Conservation (phyloP, 805 yeast genomes). For the Lipomyces chichibuensis region DNA sequence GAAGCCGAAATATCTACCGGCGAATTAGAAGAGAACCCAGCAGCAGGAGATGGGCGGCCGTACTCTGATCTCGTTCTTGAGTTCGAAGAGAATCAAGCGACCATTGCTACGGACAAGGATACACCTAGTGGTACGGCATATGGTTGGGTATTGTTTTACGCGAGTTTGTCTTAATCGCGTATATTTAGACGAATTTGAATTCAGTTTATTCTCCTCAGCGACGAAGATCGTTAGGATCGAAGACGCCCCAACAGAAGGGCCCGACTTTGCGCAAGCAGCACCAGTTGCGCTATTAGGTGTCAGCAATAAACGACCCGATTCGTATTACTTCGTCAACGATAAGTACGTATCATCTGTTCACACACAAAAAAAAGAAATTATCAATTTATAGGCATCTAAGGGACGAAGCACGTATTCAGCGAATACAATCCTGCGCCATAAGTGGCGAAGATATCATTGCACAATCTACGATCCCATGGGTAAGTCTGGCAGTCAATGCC, state of each 20-base stretch:
- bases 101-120: background rate
- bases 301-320: slow-evolving; percentile 27
- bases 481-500: background rate
- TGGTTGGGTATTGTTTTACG: background rate
- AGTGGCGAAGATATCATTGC: slow-evolving; percentile 23
- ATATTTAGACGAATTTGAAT: slow-evolving; percentile 23
- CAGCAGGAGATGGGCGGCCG: background rate
- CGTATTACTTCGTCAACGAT: slow-evolving; percentile 25
- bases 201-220: slow-evolving; percentile 27
- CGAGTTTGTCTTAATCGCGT: background rate
- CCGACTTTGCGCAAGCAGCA: slow-evolving; percentile 3
- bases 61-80: slow-evolving; percentile 2
- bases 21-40: background rate
- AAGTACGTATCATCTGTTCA: slow-evolving; percentile 6
- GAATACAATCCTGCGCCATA: slow-evolving; percentile 17
- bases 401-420: slow-evolving; percentile 10
- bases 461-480: slow-evolving; percentile 23
- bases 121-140: background rate
- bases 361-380: background rate
- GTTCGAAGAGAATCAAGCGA: background rate
- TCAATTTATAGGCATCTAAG: background rate
- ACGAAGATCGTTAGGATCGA: slow-evolving; percentile 15
- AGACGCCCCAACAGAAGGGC: slow-evolving; percentile 5
- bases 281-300: slow-evolving; percentile 19
- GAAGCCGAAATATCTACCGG: background rate